Percentiles rank a stretch among this genome's conserved stretches.
Evolutionary conservation across 2,329 filamentous ascomycete species (phyloP).

Genomic region (Cadophora malorum): DNA sequence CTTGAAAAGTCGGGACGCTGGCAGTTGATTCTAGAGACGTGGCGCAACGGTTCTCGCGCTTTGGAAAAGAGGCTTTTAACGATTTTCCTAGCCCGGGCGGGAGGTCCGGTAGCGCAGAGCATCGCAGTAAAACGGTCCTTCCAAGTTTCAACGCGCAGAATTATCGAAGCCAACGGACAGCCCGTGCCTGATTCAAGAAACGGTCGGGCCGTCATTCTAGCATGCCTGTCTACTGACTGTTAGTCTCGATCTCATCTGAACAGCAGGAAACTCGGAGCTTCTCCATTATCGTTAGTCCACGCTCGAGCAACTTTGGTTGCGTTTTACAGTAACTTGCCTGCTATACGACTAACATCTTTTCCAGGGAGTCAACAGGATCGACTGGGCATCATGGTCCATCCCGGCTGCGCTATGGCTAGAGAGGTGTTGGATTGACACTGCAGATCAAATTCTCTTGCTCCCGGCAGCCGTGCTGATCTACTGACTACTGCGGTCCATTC

Average conservation of each 20-base stretch:
- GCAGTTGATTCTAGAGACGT: background rate
- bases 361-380: background rate
- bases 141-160: background rate
- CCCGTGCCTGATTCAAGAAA: slow-evolving; percentile 7
- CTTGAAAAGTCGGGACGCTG: background rate
- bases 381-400: background rate
- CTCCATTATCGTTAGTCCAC: background rate
- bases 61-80: background rate
- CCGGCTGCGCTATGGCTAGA: no score
- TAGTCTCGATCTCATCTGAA: background rate
- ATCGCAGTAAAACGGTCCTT: background rate
- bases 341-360: background rate
- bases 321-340: no score
- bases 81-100: background rate
- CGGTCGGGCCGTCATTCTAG: background rate
- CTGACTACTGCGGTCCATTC: background rate
- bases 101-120: background rate
- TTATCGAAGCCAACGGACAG: background rate
- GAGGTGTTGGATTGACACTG: slow-evolving; percentile 1
- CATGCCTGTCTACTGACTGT: background rate
- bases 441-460: background rate
- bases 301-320: background rate
- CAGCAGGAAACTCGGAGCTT: background rate
- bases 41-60: background rate
- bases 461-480: background rate